Evolutionary conservation across 1,284 basidiomycete species (phyloP).

Genomic region (Cryptococcus sp.): DNA sequence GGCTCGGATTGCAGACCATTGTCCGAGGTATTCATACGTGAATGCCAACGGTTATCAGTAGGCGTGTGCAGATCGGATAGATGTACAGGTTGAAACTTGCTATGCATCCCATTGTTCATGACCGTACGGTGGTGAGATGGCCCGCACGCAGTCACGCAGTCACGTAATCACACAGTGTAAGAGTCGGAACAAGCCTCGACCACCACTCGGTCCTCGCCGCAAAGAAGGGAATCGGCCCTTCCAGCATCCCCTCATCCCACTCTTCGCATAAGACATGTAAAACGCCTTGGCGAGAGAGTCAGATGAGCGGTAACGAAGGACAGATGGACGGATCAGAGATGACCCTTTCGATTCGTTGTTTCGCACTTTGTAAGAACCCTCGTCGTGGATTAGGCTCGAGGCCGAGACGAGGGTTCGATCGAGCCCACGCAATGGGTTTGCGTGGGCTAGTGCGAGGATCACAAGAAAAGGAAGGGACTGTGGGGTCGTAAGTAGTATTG

Average conservation of each 20-base stretch:
- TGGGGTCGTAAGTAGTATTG: neutral
- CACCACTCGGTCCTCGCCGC: slow-evolving; percentile 1
- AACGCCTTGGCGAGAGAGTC: slow-evolving; percentile 5
- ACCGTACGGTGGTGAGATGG: too few relatives aligned
- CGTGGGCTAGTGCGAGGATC: too few relatives aligned
- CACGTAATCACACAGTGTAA: slow-evolving; percentile 41
- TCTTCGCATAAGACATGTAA: too few relatives aligned
- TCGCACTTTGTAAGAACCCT: slow-evolving; percentile 17
- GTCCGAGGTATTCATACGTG: too few relatives aligned
- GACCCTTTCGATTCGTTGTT: slow-evolving; percentile 25
- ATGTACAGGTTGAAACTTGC: too few relatives aligned
- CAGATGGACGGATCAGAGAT: too few relatives aligned
- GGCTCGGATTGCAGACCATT: too few relatives aligned
- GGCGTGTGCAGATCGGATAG: too few relatives aligned
- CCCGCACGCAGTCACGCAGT: too few relatives aligned
- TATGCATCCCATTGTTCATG: too few relatives aligned
- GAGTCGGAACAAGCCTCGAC: slow-evolving; percentile 42
- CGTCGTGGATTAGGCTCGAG: slow-evolving; percentile 15
- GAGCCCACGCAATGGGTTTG: neutral
- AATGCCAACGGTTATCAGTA: too few relatives aligned
- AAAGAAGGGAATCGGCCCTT: neutral
- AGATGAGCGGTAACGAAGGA: slow-evolving; percentile 41
- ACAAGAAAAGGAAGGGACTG: neutral
- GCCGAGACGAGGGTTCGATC: slow-evolving; percentile 11
- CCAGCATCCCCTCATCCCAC: neutral